Base-by-base conservation (phyloP, 352 stramenopile genomes). In the Phytophthora cryptogea region DNA sequence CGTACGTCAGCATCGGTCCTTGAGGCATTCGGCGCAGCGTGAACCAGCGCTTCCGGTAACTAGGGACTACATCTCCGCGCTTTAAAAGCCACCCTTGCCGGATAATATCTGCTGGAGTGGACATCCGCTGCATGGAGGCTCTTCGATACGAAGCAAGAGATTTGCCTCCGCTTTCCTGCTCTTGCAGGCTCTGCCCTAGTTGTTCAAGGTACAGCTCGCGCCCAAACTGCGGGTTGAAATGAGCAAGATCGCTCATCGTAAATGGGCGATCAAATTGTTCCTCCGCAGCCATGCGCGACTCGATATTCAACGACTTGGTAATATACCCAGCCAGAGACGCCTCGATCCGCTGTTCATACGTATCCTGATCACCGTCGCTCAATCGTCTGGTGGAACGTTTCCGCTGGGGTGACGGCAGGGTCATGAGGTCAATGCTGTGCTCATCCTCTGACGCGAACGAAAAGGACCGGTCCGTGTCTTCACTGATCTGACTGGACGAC, bases 41-140 rank as follows among this genome's bases (percentile, higher is more conserved):
- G 59, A 95, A 89, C 83, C 83, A 95, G 4, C 86, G 82, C 49
- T 88, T 88, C 42, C 88, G 76, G 76, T 85, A 95, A 46, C 73
- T 92, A 1, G 67, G 83, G 41, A 95, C 78, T 23, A 93, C 78
- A 32, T 88, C 80, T 9, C 78, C 86, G 9, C 79, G 78, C 64
- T 95, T 95, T 37, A 85, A 68, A 41, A 95, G 70, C 86, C 86
- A 93, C 27, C 86, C 86, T 54, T 95, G 80, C 27, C 70, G 63
- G 41, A 76, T 74, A 46, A 76, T 70, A 63, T 70, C 68, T 41
- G 39, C 61, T 16, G 59, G 59, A n/a, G 63, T 68, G 10, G 78
- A 84, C 58, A 86, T 74, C 10, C 74, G 72, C 42, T 84, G 70
- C 59, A 84, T 76, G 16, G 79, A 84, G 4, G 81, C 86, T 70